Base-by-base conservation (phyloP, 2,329 filamentous ascomycete genomes). In the Chrysoporthe cubensis region DNA sequence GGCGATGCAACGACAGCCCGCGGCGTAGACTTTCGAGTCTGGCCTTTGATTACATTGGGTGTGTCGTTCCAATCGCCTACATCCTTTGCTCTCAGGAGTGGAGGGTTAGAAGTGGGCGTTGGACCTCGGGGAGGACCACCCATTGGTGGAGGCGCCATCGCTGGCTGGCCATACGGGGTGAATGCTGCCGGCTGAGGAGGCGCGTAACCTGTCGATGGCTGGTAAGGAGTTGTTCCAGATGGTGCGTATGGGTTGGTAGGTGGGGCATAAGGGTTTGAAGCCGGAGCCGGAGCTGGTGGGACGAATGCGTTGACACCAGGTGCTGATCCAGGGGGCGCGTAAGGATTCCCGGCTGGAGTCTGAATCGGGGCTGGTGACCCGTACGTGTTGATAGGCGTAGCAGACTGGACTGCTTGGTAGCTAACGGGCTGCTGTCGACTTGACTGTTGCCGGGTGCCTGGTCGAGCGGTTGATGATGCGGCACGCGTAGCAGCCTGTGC, bases 51-150 rank as follows among this genome's bases (percentile, higher is more conserved):
- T 58, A 98, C 91, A 74, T 97, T 87, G 1, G 96, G 96, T 63
- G 96, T 91, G 78, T 99, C 96, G 73, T 99, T 99, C 96, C 96
- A 99, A 73, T 92, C 91, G 40, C 90, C 88, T 71, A 90, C 90
- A 71, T 91, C 90, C 75, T 89, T 90, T 67, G 87, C 83, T 75
- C 88, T 89, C 11, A 92, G 88, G 21, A 92, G 88, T 32, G 93
- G 90, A 52, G 88, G 84, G 34, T 85, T 85, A 14, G 87, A 85
- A 18, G 92, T 90, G n/a, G 90, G 86, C 46, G 88, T 89, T 37
- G 87, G 84, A 69, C 87, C 88, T 70, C 91, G 88, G 64, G 83
- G 76, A 16, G 78, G 75, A n/a, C 74, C 75, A 56, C 75, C 77
- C 69, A 78, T 78, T 13, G 73, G 65, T 54, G 76, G 63, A 68